Evolutionary conservation across 2,329 filamentous ascomycete genomes (phyloP), one percentile per base, ranked within the genome.

Genomic region (Colletotrichum sp.): DNA sequence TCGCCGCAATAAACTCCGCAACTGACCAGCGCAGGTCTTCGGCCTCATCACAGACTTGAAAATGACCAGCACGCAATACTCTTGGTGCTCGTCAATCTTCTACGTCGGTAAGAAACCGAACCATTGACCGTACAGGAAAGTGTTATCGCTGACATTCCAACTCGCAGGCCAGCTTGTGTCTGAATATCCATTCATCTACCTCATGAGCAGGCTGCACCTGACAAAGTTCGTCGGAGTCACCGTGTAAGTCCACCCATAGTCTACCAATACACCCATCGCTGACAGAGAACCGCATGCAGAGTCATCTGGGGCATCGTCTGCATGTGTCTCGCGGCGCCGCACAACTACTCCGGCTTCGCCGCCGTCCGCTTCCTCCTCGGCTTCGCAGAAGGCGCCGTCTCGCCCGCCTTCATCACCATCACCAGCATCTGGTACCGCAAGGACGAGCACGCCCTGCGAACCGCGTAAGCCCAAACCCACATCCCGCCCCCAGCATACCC

Each of bases 101-200:
- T 72, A 75, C 26, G 52, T 75, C 4, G 72, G 80, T 88, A 87
- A 78, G 77, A 89, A 22, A 5, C 1, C 18, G 1, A 10, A 7
- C 1, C 12, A 48, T 48, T 12, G 10, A 0, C 8, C 2, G 0
- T 3, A 30, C 3, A 36, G 18, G 2, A 24, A 3, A 1, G 10
- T 34, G 24, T 3, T 3, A 0, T 63, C 12, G 4, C 60, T 59
- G 5, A 59, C 32, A 13, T 0, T 0, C 3, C 5, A 26, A n/a
- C n/a, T 8, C 13, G 55, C 12, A 75, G 84, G 85, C 8, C 86
- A 88, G 76, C 81, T 88, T 10, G 84, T 88, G 4, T 84, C 88
- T 1, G 88, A 89, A 75, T 89, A 86, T 72, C 88, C 88, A 2
- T 88, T 87, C 73, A 88, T 88, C 65, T 90, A 89, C 77, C 80